Evolutionary conservation across 306 rosid species (phyloP), one percentile per base, ranked within the genome.

Genomic region (Pueraria montana): DNA sequence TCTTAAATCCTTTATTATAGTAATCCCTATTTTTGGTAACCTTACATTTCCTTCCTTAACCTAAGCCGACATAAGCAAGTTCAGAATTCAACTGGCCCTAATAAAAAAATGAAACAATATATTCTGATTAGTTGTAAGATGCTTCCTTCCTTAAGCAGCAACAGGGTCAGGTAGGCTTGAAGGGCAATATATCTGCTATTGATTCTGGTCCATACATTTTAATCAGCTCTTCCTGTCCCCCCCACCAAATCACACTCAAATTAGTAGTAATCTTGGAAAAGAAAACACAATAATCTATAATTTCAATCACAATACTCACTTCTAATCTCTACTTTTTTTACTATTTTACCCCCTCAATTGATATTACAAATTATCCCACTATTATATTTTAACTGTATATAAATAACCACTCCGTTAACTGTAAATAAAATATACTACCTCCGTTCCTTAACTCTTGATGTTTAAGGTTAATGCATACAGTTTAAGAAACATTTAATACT

Each of bases 211-310:
- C 90, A 76, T 84, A 77, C 62, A 12, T 69, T 81, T 74, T 18
- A 65, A 84, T 70, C 73, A 87, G 70, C 61, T 85, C 88, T 61
- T 85, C 88, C 89, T 91, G 92, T 82, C 21, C 77, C n/a, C 32
- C 76, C 52, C 59, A 72, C 61, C 72, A 89, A 86, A 78, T 77
- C 78, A 46, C 40, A 53, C 32, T 42, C 20, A 76, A 71, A 34
- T 78, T 42, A 77, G 70, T 70, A 70, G 53, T 26, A 67, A 40
- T 72, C 11, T 40, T 78, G 12, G 38, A 66, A 72, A 62, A 17
- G 7, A 16, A 21, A 32, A 4, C 86, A 56, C 13, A n/a, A 74
- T 43, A 56, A 18, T 40, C 52, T 43, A 53, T 2, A 62, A 62
- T 27, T 14, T 13, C 2, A 24, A 0, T 55, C 20, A 52, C 8